Conservation (phyloP, 1,284 basidiomycete genomes). For the Quambalaria eucalypti region DNA sequence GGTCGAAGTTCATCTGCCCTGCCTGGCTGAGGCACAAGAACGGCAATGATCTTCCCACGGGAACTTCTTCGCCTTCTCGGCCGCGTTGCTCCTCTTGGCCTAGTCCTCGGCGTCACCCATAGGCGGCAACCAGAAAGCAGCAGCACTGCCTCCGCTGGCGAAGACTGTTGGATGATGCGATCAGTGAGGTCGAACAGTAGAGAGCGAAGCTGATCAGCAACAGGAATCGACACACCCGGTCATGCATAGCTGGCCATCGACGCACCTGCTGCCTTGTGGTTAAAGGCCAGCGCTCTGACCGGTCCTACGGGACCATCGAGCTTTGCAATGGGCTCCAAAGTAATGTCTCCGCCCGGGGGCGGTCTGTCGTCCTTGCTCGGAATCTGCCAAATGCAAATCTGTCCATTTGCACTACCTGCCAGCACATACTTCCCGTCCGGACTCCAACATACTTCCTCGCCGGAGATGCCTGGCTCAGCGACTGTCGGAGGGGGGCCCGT, state of each 20-base stretch:
- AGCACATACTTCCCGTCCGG: constrained; percentile 38
- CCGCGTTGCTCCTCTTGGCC: no score
- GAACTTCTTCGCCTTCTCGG: no score
- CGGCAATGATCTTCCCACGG: no score
- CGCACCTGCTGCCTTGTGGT: constrained; percentile 36
- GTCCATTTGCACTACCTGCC: constrained; percentile 7
- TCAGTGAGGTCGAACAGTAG: background rate
- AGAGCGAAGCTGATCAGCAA: background rate
- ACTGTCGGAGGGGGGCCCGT: constrained; percentile 11
- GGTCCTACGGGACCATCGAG: constrained; percentile 23
- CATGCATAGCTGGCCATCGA: background rate
- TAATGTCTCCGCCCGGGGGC: constrained; percentile 11
- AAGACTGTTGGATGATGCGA: no score
- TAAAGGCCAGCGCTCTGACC: constrained; percentile 33
- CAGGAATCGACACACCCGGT: background rate
- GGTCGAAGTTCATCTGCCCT: no score
- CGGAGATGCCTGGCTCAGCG: constrained; percentile 39
- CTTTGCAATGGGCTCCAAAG: constrained; percentile 13
- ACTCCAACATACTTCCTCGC: constrained; percentile 37
- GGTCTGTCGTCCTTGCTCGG: constrained; percentile 11
- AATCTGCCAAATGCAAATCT: constrained; percentile 21
- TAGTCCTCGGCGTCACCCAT: no score
- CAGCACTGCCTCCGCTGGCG: constrained; percentile 27
- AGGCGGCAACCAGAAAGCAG: constrained; percentile 41
- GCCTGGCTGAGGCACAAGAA: no score